Evolutionary conservation across 169 alveolate species (phyloP).

Genomic region (Plasmodium fragile): DNA sequence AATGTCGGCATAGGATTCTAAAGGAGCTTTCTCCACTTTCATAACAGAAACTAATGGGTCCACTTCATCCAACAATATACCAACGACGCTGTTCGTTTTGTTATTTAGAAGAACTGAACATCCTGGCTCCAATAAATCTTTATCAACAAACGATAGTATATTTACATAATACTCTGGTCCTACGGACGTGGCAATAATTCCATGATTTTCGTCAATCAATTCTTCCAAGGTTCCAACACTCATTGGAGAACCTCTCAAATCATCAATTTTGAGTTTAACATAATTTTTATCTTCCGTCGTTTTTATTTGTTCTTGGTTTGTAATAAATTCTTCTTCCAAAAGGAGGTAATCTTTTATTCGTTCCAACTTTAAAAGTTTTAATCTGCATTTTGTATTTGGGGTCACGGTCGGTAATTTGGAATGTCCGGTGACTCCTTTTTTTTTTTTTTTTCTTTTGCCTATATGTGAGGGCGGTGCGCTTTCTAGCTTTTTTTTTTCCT

Average conservation of each 20-base stretch:
- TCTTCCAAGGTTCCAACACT: conserved; percentile 98
- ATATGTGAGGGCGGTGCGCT: conserved; percentile 77
- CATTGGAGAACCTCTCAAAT: conserved; percentile 98
- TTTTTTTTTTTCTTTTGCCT: conserved; percentile 65
- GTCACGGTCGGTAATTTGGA: conserved; percentile 93
- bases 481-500: conserved; percentile 79
- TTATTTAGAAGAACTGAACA: conserved; percentile 97
- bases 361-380: conserved; percentile 93
- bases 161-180: conserved; percentile 99
- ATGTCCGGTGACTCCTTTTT: conserved; percentile 78
- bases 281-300: conserved; percentile 84
- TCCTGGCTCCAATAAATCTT: conserved; percentile 98
- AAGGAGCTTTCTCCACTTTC: conserved; percentile 99
- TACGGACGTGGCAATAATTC: conserved; percentile 97
- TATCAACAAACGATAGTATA: conserved; percentile 98
- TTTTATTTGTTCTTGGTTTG: conserved; percentile 89
- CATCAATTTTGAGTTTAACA: conserved; percentile 92
- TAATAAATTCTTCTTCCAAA: conserved; percentile 96
- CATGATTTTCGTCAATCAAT: conserved; percentile 98
- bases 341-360: conserved; percentile 96
- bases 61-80: conserved; percentile 98
- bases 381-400: conserved; percentile 95
- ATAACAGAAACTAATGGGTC: conserved; percentile 97
- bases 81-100: conserved; percentile 97
- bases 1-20: conserved; percentile 99